phyloP scores from a whole-genome alignment of 2,329 filamentous ascomycete species.

The Epichloe gansuensis region DNA sequence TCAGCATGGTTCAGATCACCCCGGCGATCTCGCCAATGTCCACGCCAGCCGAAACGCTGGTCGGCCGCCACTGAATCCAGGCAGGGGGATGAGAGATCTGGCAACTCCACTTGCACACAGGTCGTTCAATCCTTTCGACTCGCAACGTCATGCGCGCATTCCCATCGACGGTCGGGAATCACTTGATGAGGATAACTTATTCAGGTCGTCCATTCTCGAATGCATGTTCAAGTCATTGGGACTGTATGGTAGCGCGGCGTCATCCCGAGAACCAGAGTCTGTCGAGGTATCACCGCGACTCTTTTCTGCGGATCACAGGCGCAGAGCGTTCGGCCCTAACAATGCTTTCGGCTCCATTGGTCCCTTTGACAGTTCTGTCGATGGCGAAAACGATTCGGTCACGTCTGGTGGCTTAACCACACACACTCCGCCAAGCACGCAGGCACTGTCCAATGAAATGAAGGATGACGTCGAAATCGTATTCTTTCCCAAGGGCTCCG shows the following conservation, averaged over 20 bases:
- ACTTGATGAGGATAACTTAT: conserved; percentile 76
- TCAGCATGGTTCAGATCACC: conserved; percentile 40
- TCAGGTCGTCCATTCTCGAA: conserved; percentile 80
- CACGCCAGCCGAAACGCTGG: conserved; percentile 53
- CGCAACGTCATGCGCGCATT: conserved; percentile 35
- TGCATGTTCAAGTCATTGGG: conserved; percentile 95
- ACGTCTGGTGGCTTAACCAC: conserved; percentile 57
- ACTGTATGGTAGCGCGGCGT: conserved; percentile 55
- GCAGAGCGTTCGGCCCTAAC: conserved; percentile 52
- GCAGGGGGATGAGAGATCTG: conserved; percentile 18
- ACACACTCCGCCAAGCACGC: conserved; percentile 48
- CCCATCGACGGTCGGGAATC: conserved; percentile 63
- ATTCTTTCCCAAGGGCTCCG: conserved; percentile 87
- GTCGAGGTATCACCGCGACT: conserved; percentile 76
- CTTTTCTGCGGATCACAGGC: conserved; percentile 69
- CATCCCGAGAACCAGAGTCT: conserved; percentile 57
- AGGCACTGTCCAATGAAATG: conserved; percentile 63
- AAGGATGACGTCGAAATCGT: conserved; percentile 93
- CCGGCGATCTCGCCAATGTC: conserved; percentile 71
- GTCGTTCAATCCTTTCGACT: conserved; percentile 45
- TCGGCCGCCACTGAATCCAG: conserved; percentile 20
- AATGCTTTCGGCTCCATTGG: conserved; percentile 89
- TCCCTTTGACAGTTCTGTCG: conserved; percentile 58
- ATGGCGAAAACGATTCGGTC: conserved; percentile 80
- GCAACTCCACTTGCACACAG: conserved; percentile 37